Conservation (phyloP, 106 monocot species). For the Dendrobium catenatum region DNA sequence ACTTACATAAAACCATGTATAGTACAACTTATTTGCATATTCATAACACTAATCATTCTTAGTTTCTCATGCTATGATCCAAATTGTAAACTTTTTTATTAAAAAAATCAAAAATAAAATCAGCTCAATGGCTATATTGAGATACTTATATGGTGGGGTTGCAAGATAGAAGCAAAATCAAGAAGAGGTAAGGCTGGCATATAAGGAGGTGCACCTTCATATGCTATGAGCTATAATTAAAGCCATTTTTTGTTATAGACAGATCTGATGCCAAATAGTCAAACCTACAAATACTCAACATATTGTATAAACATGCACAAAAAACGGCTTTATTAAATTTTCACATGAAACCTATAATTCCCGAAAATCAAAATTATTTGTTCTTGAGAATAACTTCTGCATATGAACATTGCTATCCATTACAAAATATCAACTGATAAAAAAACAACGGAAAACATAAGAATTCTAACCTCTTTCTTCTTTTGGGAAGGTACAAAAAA, state of each 20-base stretch:
- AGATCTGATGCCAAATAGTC: neutral
- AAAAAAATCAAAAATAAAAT: neutral
- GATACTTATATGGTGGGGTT: neutral
- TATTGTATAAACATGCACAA: neutral
- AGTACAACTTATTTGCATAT: no score
- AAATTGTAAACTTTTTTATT: neutral
- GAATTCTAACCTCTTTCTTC: conserved; percentile 71
- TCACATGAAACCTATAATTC: neutral
- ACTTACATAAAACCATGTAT: no score
- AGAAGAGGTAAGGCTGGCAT: neutral
- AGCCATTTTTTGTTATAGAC: neutral
- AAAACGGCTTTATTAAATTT: neutral
- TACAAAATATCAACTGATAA: neutral
- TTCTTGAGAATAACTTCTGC: neutral
- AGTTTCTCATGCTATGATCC: no score
- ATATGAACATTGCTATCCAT: neutral
- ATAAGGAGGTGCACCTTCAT: neutral
- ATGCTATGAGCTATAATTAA: neutral
- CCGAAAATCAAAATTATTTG: neutral
- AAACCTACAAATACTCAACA: neutral
- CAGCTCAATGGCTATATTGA: neutral
- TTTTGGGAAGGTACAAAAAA: conserved; percentile 68
- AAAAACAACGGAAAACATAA: neutral
- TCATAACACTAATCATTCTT: no score
- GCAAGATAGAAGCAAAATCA: neutral